Evolutionary conservation across 306 rosid genomes (phyloP).

Genomic region (Acacia acuminata): DNA sequence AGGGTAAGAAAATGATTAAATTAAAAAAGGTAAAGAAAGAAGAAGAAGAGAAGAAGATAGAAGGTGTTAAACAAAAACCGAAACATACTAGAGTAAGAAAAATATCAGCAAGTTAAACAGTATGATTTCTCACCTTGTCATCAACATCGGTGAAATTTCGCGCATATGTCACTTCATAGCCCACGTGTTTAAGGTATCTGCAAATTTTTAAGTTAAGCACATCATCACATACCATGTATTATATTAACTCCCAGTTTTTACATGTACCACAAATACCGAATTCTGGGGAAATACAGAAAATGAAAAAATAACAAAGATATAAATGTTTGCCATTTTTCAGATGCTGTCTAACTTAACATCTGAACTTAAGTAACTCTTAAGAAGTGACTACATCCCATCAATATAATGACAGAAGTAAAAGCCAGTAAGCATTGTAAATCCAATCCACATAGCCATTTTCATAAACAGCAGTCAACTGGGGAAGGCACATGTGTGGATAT

Average conservation of each 20-base stretch:
- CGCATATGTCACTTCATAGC: conserved; percentile 87
- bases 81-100: neutral
- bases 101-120: neutral
- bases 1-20: neutral
- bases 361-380: neutral
- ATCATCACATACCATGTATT: neutral
- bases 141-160: conserved; percentile 98
- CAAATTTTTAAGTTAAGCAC: conserved; percentile 31
- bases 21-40: neutral
- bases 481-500: neutral
- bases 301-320: neutral
- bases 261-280: no score
- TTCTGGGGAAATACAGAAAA: no score
- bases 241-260: neutral
- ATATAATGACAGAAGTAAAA: neutral
- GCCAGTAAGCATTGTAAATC: neutral
- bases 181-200: conserved; percentile 76
- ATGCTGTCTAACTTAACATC: neutral
- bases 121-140: conserved; percentile 73
- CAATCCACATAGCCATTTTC: neutral
- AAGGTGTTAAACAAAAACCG: neutral
- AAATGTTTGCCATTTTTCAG: neutral
- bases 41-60: neutral
- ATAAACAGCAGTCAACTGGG: neutral
- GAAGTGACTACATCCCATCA: neutral